phyloP scores from a whole-genome alignment of 2,329 filamentous ascomycete genomes.

The Ophiocordyceps unilateralis region DNA sequence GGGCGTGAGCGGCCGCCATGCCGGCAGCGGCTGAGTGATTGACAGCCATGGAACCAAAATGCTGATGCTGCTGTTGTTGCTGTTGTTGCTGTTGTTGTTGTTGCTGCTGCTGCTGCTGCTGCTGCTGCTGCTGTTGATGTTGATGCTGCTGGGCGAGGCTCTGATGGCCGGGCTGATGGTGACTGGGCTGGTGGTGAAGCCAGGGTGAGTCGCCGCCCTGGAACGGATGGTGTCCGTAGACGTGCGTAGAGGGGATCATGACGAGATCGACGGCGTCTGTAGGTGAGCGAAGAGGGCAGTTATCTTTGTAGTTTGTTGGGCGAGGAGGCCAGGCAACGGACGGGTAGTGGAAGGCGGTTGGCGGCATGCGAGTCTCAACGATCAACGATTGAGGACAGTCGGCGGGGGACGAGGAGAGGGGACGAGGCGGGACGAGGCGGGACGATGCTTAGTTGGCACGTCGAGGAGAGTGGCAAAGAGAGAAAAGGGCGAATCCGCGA shows the following conservation, averaged over 20 bases:
- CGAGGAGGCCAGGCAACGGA: not conserved
- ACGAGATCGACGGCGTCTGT: constrained; percentile 9
- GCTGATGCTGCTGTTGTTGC: constrained; percentile 28
- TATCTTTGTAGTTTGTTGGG: not conserved
- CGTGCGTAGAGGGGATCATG: constrained; percentile 47
- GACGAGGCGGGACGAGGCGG: not conserved
- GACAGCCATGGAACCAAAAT: constrained; percentile 58
- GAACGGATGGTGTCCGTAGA: constrained; percentile 53
- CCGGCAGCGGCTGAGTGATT: constrained; percentile 35
- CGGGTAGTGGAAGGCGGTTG: not conserved
- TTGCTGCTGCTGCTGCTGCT: constrained; percentile 23
- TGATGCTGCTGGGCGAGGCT: constrained; percentile 33
- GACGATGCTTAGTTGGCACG: no score
- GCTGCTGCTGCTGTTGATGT: constrained; percentile 15
- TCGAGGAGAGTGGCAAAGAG: no score
- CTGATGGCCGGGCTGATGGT: constrained; percentile 41
- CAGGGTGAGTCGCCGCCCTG: constrained; percentile 45
- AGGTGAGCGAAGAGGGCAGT: no score
- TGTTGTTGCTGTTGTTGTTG: constrained; percentile 40
- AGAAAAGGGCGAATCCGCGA: not conserved
- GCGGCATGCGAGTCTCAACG: not conserved
- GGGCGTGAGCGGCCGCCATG: constrained; percentile 29
- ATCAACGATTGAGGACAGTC: not conserved
- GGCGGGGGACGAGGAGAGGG: not conserved
- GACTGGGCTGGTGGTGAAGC: constrained; percentile 48